Evolutionary conservation across 306 rosid genomes (phyloP), one percentile per base, ranked within the genome.

Genomic region (Lupinus albus): DNA sequence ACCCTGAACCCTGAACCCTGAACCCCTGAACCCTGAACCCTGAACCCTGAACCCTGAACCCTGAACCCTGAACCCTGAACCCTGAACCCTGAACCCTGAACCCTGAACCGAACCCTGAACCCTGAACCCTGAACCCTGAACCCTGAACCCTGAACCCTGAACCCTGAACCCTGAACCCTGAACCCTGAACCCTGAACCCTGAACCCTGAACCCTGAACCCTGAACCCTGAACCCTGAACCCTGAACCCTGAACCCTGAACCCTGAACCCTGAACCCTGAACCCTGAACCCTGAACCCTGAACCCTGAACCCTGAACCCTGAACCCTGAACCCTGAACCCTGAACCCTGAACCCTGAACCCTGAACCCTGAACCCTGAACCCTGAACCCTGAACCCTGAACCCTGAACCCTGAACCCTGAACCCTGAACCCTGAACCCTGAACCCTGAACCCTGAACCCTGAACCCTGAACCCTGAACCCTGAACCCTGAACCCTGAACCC

Each of bases 71-170:
- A 54, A 36, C 52, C 65, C 42, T 41, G 55, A 69, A 20, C 41
- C 74, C 28, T 39, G 55, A 69, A 69, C 54, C 52, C 74, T 53
- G 39, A 69, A 39, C 64, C 64, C 64, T 55, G 55, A 55, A 25
- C 36, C 41, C n/a, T n/a, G n/a, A n/a, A n/a, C n/a, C n/a, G n/a
- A n/a, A n/a, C n/a, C n/a, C n/a, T n/a, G n/a, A n/a, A 25, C 60
- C 63, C 63, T 54, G 54, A 69, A 55, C 74, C 74, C 74, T 54
- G 42, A 69, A 54, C 65, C 74, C 74, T 51, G 18, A 69, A 38
- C 52, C 74, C 53, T 32, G 33, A 68, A 69, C 21, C 64, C 64
- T 8, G 10, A 69, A 69, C 21, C 74, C 74, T 55, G 55, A 69
- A 53, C 74, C 64, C 64, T 38, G 55, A 54, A 68, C 41, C 64